Conservation (phyloP, 495 filamentous ascomycete species). For the Aspergillus conjunctus region DNA sequence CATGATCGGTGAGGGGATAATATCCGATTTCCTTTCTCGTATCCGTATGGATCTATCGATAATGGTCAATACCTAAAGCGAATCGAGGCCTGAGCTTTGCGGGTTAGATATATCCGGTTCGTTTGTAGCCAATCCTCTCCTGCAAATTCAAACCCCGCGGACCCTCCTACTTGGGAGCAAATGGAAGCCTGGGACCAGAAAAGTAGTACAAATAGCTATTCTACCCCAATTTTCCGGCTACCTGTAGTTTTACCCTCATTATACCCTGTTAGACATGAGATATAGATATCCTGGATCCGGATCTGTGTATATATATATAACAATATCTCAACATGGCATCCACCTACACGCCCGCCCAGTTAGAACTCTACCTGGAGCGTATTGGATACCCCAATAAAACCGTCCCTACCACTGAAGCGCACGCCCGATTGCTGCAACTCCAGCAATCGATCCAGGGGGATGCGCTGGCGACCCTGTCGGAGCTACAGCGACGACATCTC, state of each 20-base stretch:
- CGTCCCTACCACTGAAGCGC: conserved; percentile 6
- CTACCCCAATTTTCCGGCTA: neutral
- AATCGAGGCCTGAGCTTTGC: no score
- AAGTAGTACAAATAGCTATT: no score
- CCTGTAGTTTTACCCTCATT: neutral
- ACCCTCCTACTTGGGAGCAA: no score
- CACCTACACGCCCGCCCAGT: conserved; percentile 33
- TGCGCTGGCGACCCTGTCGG: conserved; percentile 29
- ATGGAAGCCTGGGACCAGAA: no score
- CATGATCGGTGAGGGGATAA: neutral
- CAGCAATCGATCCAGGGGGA: conserved; percentile 27
- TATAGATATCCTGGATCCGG: neutral
- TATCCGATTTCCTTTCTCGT: neutral
- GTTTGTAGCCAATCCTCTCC: no score
- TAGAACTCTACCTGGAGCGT: conserved; percentile 40
- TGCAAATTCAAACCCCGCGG: no score
- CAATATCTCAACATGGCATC: neutral
- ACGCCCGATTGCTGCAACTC: conserved; percentile 26
- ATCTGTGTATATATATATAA: neutral
- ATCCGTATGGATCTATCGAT: no score
- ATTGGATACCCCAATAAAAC: conserved; percentile 30
- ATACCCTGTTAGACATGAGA: neutral
- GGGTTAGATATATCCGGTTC: no score
- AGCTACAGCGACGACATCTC: conserved; percentile 50
- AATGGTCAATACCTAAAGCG: neutral